Base-by-base conservation (phyloP, 768 basidiomycete genomes). In the Rhodocollybia butyracea region DNA sequence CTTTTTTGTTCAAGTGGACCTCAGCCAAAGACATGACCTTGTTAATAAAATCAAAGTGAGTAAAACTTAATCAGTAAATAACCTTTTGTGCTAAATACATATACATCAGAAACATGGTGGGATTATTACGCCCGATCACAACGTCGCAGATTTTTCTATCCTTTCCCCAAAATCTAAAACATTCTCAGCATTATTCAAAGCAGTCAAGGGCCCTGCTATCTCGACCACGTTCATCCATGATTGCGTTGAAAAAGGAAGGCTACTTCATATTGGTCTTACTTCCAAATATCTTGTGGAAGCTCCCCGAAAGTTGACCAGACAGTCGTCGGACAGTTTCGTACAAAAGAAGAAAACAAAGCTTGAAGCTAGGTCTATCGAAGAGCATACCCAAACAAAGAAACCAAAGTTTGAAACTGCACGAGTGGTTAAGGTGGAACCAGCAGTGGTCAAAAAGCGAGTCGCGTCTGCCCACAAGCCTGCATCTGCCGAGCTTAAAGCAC, bases 1-100 rank as follows among this genome's bases (percentile, higher is more conserved):
- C 12, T 88, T 89, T 60, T 88, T 81, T 60, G 83, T 89, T 32
- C 85, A 88, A 63, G 72, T 89, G n/a, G 85, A 86, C 60, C 71
- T 86, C 1, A 75, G 76, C 41, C 79, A 81, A 47, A 76, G 88
- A 22, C 68, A 72, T 15, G 66, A 71, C 0, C 63, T 85, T 26
- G 76, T 85, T 22, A 70, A 70, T 42, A 68, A 73, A 7, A 84
- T 91, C 65, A 88, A 86, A 80, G 88, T 86, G 52, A 56, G 73
- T 64, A 29, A 17, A 17, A 45, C 22, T 10, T 12, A 24, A 26
- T 31, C 32, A 24, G 6, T 11, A 24, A 36, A 13, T 17, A 29
- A 5, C 19, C 3, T 36, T 34, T 30, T 34, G 30, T 12, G 39
- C 26, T 42, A 54, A 21, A 34, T 22, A n/a, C n/a, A n/a, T 54